These are phyloP conservation scores for Ophiocordyceps australis DNA, from an alignment of 2,329 filamentous ascomycete species.

Conservation along the genomic window DNA sequence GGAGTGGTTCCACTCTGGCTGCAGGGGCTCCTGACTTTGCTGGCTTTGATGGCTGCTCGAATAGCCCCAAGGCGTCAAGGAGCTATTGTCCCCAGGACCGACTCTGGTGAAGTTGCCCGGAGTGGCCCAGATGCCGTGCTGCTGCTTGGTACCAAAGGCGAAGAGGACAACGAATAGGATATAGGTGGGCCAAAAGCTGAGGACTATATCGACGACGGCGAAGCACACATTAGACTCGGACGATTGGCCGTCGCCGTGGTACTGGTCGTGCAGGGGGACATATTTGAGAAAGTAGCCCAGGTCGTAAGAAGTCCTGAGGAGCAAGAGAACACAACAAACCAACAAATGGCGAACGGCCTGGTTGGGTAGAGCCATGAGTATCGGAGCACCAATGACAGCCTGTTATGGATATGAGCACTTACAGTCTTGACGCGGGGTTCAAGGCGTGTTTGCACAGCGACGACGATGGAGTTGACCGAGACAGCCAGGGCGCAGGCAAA, in stretches of 20 bases:
- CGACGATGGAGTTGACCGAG: slow-evolving; percentile 4
- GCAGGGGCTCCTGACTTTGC: slow-evolving; percentile 3
- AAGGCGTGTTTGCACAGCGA: slow-evolving; percentile 5
- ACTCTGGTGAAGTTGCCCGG: too few species aligned
- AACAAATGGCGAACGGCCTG: slow-evolving; percentile 9
- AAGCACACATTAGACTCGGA: slow-evolving; percentile 1
- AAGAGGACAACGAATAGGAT: slow-evolving; percentile 9
- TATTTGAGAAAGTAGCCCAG: slow-evolving; percentile 5
- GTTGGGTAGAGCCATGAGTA: too few species aligned
- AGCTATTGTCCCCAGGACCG: too few species aligned
- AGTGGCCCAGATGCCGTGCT: slow-evolving; percentile 9
- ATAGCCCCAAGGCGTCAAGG: slow-evolving; percentile 3
- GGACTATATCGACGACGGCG: slow-evolving; percentile 7
- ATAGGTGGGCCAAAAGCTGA: slow-evolving; percentile 9
- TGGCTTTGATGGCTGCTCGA: slow-evolving; percentile 6
- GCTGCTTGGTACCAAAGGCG: slow-evolving; percentile 8
- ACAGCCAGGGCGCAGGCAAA: slow-evolving; percentile 6
- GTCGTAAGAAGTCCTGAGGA: slow-evolving; percentile 7
- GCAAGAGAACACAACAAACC: slow-evolving; percentile 7
- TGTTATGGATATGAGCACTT: slow-evolving; percentile 1
- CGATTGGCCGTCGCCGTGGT: not conserved
- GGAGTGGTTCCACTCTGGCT: slow-evolving; percentile 1
- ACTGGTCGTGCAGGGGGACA: slow-evolving; percentile 1
- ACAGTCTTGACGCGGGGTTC: slow-evolving; percentile 5
- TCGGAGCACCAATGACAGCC: too few species aligned